A percentile compares a stretch with the other conserved stretches of the same genome.
phyloP scores from a whole-genome alignment of 495 filamentous ascomycete species.

The Bacidia gigantensis region DNA sequence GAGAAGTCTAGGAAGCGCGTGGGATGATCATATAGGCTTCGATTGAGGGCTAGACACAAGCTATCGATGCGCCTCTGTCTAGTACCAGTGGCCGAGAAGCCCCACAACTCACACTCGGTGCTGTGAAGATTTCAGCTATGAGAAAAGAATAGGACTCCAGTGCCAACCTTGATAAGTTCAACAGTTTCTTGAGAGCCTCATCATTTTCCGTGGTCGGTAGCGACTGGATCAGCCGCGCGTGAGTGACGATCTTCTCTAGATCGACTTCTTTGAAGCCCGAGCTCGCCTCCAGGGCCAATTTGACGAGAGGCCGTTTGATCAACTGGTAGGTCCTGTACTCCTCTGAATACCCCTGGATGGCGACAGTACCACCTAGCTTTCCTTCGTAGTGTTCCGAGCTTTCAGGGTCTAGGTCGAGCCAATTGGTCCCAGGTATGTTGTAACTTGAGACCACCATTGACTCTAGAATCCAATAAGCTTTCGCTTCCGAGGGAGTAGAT shows the following conservation, averaged over 20 bases:
- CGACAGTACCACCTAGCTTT: background rate
- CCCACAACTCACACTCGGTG: background rate
- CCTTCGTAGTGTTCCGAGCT: background rate
- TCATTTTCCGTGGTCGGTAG: background rate
- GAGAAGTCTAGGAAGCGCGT: background rate
- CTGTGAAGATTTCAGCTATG: background rate
- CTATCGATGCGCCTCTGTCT: background rate
- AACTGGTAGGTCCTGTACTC: background rate
- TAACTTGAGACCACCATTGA: background rate
- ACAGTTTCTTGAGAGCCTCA: background rate
- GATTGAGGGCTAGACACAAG: background rate
- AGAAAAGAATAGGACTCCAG: background rate
- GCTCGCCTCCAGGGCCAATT: background rate
- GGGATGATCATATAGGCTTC: background rate
- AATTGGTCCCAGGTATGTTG: background rate
- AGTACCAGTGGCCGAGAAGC: background rate
- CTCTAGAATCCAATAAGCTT: background rate
- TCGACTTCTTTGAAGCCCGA: background rate
- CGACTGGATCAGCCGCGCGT: background rate
- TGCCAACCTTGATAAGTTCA: background rate
- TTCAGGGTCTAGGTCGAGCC: background rate
- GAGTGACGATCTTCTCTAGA: background rate
- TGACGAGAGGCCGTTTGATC: background rate
- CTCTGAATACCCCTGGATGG: background rate
- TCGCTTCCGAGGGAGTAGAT: background rate